A percentile compares a stretch with the other conserved stretches of the same genome.
Conservation (phyloP, 176 grass and related monocot species). For the Carex cristatella region DNA sequence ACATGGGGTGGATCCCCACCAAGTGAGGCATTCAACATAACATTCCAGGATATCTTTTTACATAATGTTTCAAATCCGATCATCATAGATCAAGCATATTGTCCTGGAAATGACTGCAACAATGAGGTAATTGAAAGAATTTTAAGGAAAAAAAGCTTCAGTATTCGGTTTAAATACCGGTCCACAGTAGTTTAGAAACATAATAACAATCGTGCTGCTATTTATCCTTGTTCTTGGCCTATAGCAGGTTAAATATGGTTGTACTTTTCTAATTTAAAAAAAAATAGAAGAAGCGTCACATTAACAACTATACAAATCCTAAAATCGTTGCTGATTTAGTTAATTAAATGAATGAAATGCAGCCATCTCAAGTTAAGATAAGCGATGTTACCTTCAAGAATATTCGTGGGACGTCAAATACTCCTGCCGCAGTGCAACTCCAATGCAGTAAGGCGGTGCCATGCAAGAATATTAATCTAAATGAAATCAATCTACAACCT, state of each 20-base stretch:
- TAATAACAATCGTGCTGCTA: too few relatives aligned
- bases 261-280: too few relatives aligned
- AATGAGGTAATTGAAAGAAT: neutral
- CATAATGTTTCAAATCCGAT: slow-evolving; percentile 50
- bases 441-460: slow-evolving; percentile 19
- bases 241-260: too few relatives aligned
- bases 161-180: too few relatives aligned
- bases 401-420: slow-evolving; percentile 18
- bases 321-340: neutral
- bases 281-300: too few relatives aligned
- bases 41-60: slow-evolving; percentile 50
- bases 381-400: slow-evolving; percentile 16
- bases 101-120: slow-evolving; percentile 34
- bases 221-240: too few relatives aligned
- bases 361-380: slow-evolving; percentile 22
- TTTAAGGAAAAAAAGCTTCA: too few relatives aligned
- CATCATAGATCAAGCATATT: slow-evolving; percentile 69
- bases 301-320: neutral
- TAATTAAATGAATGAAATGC: slow-evolving; percentile 7
- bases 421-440: neutral
- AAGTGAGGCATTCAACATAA: slow-evolving; percentile 43
- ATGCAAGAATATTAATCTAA: slow-evolving; percentile 15
- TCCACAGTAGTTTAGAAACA: too few relatives aligned
- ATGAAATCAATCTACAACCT: slow-evolving; percentile 17
- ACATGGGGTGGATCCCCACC: slow-evolving; percentile 44